Evolutionary conservation across 495 filamentous ascomycete genomes (phyloP), one percentile per base, ranked within the genome.

Genomic region (Parachaetomium inaequale): DNA sequence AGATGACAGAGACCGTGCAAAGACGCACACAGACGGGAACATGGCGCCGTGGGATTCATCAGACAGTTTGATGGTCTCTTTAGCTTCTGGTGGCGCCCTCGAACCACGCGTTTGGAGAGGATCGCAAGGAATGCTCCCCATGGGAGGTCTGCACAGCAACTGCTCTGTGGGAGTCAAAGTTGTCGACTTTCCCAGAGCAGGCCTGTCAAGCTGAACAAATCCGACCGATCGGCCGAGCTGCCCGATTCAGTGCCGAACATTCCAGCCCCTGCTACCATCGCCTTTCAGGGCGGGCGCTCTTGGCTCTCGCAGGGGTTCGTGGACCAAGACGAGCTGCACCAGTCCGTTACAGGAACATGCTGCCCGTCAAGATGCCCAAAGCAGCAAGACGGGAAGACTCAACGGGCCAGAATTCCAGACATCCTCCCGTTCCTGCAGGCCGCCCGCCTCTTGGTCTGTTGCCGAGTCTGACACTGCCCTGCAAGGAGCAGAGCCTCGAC

Each of bases 131-230:
- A n/a, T n/a, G n/a, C n/a, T n/a, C n/a, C n/a, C n/a, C n/a, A n/a
- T n/a, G n/a, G n/a, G n/a, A n/a, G n/a, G n/a, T n/a, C n/a, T n/a
- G n/a, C n/a, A n/a, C 17, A 40, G 14, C 45, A 3, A 3, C n/a
- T 43, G 7, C 21, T 26, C n/a, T 49, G 45, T 7, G 26, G 21
- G 45, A 49, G 23, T 26, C 6, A 21, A 26, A 15, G n/a, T 49
- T 28, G 8, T 25, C 45, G 23, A 49, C 26, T 25, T 15, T 1
- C 8, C 8, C 26, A 31, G 50, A 49, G n/a, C 17, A 23, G 21
- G 4, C 57, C 57, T 59, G 57, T 59, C 57, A 49, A 59, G 43
- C 57, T 59, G 57, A 59, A 14, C 57, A 42, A 11, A 26, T 29
- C 45, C 31, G 45, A 29, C 29, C 32, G 40, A 32, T 34, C 57